Evolutionary conservation across 176 grass and related monocot species (phyloP).

Genomic region (Carex cristatella): DNA sequence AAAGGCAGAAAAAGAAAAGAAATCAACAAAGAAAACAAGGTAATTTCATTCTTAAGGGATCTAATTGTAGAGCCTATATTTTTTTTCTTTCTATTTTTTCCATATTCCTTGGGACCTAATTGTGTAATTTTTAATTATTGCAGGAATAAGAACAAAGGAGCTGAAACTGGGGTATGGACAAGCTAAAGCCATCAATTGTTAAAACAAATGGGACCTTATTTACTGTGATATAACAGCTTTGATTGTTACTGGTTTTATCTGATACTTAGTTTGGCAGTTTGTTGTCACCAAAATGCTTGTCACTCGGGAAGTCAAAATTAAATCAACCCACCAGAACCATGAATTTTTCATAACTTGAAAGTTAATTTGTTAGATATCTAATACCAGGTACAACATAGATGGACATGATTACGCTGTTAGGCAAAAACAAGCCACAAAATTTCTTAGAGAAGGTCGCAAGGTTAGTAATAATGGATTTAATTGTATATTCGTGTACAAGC

Average conservation of each 20-base stretch:
- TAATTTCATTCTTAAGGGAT: conserved; percentile 28
- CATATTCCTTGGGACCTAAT: neutral
- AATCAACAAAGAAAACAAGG: conserved; percentile 89
- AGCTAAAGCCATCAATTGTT: neutral
- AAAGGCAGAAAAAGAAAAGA: conserved; percentile 92
- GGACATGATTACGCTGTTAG: conserved; percentile 83
- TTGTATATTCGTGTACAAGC: neutral
- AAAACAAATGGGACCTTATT: neutral
- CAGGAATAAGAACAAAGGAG: conserved; percentile 63
- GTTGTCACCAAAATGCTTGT: neutral
- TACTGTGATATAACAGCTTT: neutral
- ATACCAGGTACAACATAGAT: conserved; percentile 85
- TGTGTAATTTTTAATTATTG: conserved; percentile 6
- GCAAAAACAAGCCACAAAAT: conserved; percentile 71
- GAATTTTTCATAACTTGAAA: neutral
- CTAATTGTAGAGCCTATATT: neutral
- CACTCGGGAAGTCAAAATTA: neutral
- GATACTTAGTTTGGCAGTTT: neutral
- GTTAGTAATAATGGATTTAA: conserved; percentile 27
- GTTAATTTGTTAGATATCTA: neutral
- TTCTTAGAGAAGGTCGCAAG: conserved; percentile 95
- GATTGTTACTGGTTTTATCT: neutral
- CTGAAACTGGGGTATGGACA: conserved; percentile 83
- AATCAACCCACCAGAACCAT: neutral
- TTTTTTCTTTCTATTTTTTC: neutral